Base-by-base conservation (phyloP, 306 rosid genomes). In the Rosa lucieae region DNA sequence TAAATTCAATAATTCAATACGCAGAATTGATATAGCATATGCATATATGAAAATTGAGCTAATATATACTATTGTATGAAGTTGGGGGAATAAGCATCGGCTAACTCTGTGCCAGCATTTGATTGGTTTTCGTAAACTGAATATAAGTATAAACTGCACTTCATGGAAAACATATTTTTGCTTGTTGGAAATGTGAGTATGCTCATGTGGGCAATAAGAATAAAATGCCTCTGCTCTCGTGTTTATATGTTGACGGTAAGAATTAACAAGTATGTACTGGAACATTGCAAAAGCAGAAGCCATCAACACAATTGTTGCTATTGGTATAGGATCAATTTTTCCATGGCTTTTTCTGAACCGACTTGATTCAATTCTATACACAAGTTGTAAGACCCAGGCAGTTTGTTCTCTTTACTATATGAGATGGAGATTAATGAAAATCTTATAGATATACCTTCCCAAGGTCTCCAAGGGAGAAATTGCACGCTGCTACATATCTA, bases 391-490 rank as follows among this genome's bases (percentile, higher is more conserved):
- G 3, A 59, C 6, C 23, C 66, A 26, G 37, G 37, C 67, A 26
- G 65, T 29, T 23, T 29, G 68, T 61, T 26, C 68, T 12, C 18
- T 12, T 62, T 29, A 32, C 39, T 29, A 62, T 62, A 29, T 11
- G 43, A 65, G 70, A 65, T 3, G 35, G 70, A 29, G 32, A 35
- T 52, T 37, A 9, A 7, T 6, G 17, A 46, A 32, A 20, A 4
- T 39, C 21, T 40, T 55, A 5, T 12, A 73, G 55, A 81, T 62
- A 78, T 86, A 94, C 97, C 97, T 94, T 94, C 98, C 93, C 97
- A 94, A 52, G 97, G 89, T 91, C 86, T 88, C 98, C 98, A 94
- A 79, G 98, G 94, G 92, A 94, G 98, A 82, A 94, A 94, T 76
- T 94, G 93, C 52, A 86, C 93, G 5, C 92, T 88, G 86, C 93